A percentile compares a stretch with the other conserved stretches of the same genome.
Conservation (phyloP, 208 protist genomes). For the Trypanosoma congolense region DNA sequence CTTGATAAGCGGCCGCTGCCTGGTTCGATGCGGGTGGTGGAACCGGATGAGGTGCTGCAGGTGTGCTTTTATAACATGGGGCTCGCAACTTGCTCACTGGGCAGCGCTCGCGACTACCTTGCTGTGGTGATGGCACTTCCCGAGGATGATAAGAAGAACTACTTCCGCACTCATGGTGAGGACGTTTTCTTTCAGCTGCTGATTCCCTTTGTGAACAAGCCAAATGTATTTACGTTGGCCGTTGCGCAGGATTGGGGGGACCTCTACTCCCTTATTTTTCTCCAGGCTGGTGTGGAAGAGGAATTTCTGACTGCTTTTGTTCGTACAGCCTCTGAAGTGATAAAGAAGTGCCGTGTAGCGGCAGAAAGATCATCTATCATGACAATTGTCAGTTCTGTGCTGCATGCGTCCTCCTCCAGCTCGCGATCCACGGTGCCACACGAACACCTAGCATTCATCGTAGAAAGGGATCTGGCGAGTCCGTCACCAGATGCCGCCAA, state of each 20-base stretch:
- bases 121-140: constrained; percentile 44
- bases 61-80: constrained; percentile 67
- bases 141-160: constrained; percentile 26
- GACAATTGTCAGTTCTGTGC: constrained; percentile 44
- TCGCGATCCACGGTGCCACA: not conserved
- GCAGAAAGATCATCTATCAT: constrained; percentile 72
- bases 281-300: constrained; percentile 21
- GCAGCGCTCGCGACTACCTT: constrained; percentile 45
- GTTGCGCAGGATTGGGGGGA: constrained; percentile 39
- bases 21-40: constrained; percentile 36
- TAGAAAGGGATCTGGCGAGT: constrained; percentile 61
- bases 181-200: constrained; percentile 61
- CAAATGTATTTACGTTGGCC: constrained; percentile 42
- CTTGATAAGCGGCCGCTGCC: constrained; percentile 35
- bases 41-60: constrained; percentile 41
- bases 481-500: constrained; percentile 49
- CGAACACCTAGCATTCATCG: constrained; percentile 30
- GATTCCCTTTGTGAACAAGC: constrained; percentile 69
- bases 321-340: constrained; percentile 39
- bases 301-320: constrained; percentile 34
- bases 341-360: constrained; percentile 56
- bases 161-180: constrained; percentile 32
- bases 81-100: constrained; percentile 43
- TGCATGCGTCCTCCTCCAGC: constrained; percentile 26
- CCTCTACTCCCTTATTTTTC: constrained; percentile 44